Evolutionary conservation across 495 filamentous ascomycete species (phyloP).

Genomic region (Aspergillus kassunensis): DNA sequence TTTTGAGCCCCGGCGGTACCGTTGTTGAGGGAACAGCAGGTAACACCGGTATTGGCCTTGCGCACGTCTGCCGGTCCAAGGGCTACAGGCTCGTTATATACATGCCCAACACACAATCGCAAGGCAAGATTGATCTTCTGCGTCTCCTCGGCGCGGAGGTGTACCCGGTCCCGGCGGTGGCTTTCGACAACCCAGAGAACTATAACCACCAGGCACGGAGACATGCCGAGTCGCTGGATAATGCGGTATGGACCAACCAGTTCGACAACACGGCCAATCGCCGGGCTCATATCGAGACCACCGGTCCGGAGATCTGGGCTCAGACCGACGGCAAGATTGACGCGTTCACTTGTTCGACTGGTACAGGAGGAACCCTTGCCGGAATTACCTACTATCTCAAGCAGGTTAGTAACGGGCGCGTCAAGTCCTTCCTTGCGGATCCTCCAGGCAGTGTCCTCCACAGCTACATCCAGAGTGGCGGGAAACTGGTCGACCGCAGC

Average conservation of each 20-base stretch:
- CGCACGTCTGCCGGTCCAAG: slow-evolving; percentile 89
- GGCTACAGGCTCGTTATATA: slow-evolving; percentile 97
- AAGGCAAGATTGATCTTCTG: slow-evolving; percentile 94
- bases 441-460: slow-evolving; percentile 90
- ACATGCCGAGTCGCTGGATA: slow-evolving; percentile 78
- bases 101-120: slow-evolving; percentile 98
- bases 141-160: slow-evolving; percentile 93
- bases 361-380: slow-evolving; percentile 87
- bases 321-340: slow-evolving; percentile 85
- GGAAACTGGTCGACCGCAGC: slow-evolving; percentile 71
- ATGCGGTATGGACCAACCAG: slow-evolving; percentile 98
- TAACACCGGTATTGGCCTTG: slow-evolving; percentile 96
- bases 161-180: slow-evolving; percentile 92
- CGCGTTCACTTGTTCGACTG: slow-evolving; percentile 93
- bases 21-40: slow-evolving; percentile 96
- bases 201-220: slow-evolving; percentile 94
- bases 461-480: slow-evolving; percentile 83
- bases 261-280: slow-evolving; percentile 97
- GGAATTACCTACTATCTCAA: slow-evolving; percentile 89
- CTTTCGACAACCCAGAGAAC: slow-evolving; percentile 94
- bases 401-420: slow-evolving; percentile 68
- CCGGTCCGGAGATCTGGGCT: slow-evolving; percentile 95
- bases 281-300: slow-evolving; percentile 92
- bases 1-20: slow-evolving; percentile 80
- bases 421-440: slow-evolving; percentile 90